A percentile compares a stretch with the other conserved stretches of the same genome.
phyloP scores from a whole-genome alignment of 768 basidiomycete genomes.

The Tylopilus sp. region DNA sequence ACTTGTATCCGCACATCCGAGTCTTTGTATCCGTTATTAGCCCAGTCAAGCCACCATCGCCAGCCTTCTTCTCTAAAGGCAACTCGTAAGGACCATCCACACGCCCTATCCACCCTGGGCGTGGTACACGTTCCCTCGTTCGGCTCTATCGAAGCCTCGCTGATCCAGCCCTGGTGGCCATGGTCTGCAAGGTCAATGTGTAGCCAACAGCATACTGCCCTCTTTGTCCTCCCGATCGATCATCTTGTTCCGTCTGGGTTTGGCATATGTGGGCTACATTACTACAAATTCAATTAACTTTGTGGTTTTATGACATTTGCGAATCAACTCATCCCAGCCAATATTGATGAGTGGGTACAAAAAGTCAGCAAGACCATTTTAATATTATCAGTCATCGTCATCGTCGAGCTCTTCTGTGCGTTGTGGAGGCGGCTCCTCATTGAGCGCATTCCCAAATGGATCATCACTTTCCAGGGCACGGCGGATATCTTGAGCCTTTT shows the following conservation, averaged over 20 bases:
- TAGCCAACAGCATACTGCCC: slow-evolving; percentile 47
- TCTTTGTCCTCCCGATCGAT: slow-evolving; percentile 19
- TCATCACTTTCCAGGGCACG: slow-evolving; percentile 51
- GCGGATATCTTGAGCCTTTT: slow-evolving; percentile 51
- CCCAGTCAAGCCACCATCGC: too few relatives aligned
- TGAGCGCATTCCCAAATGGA: slow-evolving; percentile 65
- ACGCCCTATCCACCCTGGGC: neutral
- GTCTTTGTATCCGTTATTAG: neutral
- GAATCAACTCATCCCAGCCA: neutral
- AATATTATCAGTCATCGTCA: slow-evolving; percentile 36
- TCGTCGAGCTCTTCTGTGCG: slow-evolving; percentile 41
- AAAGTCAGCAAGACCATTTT: neutral
- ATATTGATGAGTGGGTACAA: neutral
- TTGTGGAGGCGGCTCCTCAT: slow-evolving; percentile 29
- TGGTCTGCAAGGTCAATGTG: slow-evolving; percentile 58
- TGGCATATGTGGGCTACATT: slow-evolving; percentile 22
- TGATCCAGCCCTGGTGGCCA: slow-evolving; percentile 35
- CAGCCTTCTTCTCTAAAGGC: too few relatives aligned
- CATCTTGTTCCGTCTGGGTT: slow-evolving; percentile 23
- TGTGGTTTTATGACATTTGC: neutral
- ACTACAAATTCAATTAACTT: neutral
- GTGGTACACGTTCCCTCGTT: neutral
- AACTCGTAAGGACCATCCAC: neutral
- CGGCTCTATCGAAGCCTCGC: slow-evolving; percentile 61
- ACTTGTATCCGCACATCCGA: neutral